These are phyloP conservation scores for Acanthamoeba lugdunensis DNA, from an alignment of 208 protist genomes.

Conservation along the genomic window DNA sequence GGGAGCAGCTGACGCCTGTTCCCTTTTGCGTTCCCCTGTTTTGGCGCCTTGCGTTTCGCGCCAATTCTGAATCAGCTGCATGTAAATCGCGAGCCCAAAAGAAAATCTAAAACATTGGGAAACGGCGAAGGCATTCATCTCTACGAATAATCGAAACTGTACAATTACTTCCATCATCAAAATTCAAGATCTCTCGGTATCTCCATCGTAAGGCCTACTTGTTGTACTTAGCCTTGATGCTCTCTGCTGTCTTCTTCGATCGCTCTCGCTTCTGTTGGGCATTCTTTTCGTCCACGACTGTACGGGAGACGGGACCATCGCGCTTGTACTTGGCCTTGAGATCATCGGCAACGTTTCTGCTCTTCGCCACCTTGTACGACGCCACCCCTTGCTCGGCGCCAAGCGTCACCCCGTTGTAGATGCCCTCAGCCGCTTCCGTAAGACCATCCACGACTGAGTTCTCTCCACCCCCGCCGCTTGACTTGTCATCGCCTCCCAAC, in stretches of 20 bases:
- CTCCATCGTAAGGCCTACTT: not conserved
- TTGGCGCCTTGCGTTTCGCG: not conserved
- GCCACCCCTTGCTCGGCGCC: not conserved
- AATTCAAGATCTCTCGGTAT: not conserved
- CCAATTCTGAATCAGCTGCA: not conserved
- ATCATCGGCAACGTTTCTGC: not conserved
- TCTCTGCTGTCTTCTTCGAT: not conserved
- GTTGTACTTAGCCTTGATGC: slow-evolving; percentile 34
- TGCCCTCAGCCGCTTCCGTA: slow-evolving; percentile 20
- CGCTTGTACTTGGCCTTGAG: slow-evolving; percentile 8
- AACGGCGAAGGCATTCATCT: not conserved
- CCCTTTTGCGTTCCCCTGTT: not conserved
- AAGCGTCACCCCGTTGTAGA: slow-evolving; percentile 7
- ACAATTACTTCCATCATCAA: not conserved
- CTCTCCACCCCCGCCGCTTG: not conserved
- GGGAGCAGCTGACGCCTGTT: not conserved
- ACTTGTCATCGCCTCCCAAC: not conserved
- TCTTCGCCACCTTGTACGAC: slow-evolving; percentile 8
- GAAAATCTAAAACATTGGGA: not conserved
- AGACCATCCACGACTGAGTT: slow-evolving; percentile 7
- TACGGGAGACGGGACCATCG: not conserved
- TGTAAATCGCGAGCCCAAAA: too few relatives aligned
- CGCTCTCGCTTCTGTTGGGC: not conserved
- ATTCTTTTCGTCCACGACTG: not conserved
- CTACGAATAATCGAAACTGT: not conserved